Percentiles rank a stretch among this genome's conserved stretches.
Conservation (phyloP, 306 rosid species). For the Ceratonia siliqua region DNA sequence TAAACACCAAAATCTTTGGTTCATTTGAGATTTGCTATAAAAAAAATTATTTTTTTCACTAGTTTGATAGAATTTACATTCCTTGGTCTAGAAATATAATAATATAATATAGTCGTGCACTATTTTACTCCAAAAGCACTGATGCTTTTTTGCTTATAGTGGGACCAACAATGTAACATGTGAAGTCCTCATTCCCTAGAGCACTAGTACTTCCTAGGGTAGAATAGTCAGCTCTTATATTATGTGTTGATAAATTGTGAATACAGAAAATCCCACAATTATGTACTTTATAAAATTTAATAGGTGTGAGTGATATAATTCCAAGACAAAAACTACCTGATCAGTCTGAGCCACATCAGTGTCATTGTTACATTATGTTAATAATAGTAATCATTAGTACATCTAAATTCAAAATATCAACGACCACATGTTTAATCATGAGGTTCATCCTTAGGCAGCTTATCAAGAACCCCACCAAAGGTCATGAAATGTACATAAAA, state of each 20-base stretch:
- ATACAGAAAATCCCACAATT: neutral
- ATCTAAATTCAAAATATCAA: neutral
- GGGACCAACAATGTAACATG: too few species aligned
- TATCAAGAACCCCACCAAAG: conserved; percentile 38
- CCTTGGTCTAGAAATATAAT: too few species aligned
- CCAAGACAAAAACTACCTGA: neutral
- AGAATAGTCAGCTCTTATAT: too few species aligned
- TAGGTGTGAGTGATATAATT: neutral
- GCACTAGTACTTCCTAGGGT: too few species aligned
- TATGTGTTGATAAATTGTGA: too few species aligned
- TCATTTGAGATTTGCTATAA: neutral
- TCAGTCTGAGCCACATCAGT: neutral
- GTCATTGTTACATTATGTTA: neutral
- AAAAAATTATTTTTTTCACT: too few species aligned
- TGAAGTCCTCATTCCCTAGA: too few species aligned
- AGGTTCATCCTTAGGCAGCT: conserved; percentile 29
- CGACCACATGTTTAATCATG: conserved; percentile 12
- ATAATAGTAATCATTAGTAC: neutral
- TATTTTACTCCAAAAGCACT: too few species aligned
- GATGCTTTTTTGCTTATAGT: too few species aligned
- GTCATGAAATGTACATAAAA: conserved; percentile 46
- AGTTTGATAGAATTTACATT: too few species aligned
- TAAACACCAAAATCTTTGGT: too few species aligned
- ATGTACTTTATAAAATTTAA: neutral
- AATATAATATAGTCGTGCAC: too few species aligned